Evolutionary conservation across 140 eudicot genomes (phyloP).

Genomic region (Anethum foeniculum): DNA sequence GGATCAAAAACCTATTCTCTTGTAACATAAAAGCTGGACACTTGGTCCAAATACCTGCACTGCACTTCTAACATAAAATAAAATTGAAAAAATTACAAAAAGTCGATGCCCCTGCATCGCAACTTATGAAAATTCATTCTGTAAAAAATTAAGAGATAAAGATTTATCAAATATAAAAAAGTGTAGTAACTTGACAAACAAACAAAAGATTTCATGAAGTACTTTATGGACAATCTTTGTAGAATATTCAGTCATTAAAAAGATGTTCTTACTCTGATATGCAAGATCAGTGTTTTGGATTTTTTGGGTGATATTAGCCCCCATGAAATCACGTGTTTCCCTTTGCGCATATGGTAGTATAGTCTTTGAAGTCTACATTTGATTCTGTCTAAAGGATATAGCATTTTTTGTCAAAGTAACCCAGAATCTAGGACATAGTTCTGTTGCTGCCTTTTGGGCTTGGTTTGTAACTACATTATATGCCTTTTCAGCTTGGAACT

Average conservation of each 20-base stretch:
- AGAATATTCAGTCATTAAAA: neutral
- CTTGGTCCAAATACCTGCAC: neutral
- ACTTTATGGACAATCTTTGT: neutral
- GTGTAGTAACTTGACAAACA: neutral
- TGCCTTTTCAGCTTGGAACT: slow-evolving; percentile 49
- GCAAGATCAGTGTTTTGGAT: neutral
- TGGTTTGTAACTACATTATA: neutral
- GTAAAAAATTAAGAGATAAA: neutral
- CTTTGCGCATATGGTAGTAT: neutral
- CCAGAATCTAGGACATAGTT: neutral
- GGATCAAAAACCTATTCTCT: neutral
- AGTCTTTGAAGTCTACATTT: neutral
- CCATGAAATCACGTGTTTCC: neutral
- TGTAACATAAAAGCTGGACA: neutral
- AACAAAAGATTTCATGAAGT: neutral
- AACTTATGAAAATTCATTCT: neutral
- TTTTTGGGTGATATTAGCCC: neutral
- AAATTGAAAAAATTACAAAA: neutral
- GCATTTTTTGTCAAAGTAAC: neutral
- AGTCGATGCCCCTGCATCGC: neutral
- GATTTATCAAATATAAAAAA: neutral
- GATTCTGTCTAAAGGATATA: neutral
- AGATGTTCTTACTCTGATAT: neutral
- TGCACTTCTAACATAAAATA: neutral
- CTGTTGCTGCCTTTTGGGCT: neutral